Conservation (phyloP, 73 alveolate species). For the Paramecium biaurelia region DNA sequence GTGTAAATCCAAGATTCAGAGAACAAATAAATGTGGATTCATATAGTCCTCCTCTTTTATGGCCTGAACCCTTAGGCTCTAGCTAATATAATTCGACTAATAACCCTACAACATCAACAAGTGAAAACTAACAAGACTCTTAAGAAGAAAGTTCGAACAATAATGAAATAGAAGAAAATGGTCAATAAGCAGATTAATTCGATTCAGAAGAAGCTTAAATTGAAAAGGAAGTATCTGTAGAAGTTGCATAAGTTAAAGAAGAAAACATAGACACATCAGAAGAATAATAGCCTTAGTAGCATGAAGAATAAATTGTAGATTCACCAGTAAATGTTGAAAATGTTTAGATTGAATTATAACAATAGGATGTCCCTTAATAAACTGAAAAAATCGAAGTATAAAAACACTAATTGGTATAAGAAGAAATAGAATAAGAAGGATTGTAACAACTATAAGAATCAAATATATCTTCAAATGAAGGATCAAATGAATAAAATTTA, state of each 20-base stretch:
- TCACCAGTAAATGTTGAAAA: background rate
- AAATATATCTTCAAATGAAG: no score
- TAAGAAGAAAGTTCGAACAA: background rate
- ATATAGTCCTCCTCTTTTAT: background rate
- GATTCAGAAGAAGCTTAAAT: background rate
- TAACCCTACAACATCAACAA: background rate
- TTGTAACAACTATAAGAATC: background rate
- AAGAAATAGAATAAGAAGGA: background rate
- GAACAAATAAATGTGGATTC: background rate
- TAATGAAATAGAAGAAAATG: background rate
- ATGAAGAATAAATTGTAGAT: background rate
- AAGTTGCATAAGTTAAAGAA: background rate
- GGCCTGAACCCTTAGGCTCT: background rate
- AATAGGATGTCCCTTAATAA: background rate
- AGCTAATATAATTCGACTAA: background rate
- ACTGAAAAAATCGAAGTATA: background rate
- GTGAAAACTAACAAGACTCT: background rate
- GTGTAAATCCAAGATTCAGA: constrained; percentile 27
- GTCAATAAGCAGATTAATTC: background rate
- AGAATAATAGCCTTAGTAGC: background rate
- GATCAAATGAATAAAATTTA: background rate
- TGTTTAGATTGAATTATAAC: background rate
- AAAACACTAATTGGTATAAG: background rate
- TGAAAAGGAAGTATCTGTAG: background rate
- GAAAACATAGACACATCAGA: background rate